Conservation (phyloP, 805 yeast genomes). For the Candida orba region DNA sequence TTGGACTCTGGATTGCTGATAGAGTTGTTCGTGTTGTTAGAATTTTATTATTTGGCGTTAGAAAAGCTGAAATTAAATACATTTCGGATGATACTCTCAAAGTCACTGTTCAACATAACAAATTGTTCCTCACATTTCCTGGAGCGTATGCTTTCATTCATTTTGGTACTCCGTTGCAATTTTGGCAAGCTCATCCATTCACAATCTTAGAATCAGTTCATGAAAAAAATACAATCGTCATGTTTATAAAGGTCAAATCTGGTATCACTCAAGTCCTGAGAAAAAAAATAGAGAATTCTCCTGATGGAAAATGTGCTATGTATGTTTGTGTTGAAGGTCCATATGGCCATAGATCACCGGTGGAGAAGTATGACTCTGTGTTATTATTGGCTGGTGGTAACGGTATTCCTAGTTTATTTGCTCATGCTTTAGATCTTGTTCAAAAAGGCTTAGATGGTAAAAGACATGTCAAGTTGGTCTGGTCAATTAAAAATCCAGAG, state of each 20-base stretch:
- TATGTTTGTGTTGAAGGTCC: not conserved
- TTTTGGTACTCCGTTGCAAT: slow-evolving; percentile 39
- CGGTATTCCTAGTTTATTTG: not conserved
- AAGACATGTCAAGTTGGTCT: not conserved
- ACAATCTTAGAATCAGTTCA: slow-evolving; percentile 38
- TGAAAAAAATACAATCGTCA: slow-evolving; percentile 27
- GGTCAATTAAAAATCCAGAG: not conserved
- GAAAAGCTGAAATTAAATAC: slow-evolving; percentile 10
- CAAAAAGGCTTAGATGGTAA: not conserved
- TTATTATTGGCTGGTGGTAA: not conserved
- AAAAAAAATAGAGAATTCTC: not conserved
- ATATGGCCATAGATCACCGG: not conserved
- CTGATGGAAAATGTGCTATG: not conserved
- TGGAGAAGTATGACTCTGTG: not conserved
- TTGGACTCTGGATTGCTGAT: slow-evolving; percentile 25
- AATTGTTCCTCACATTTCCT: slow-evolving; percentile 24
- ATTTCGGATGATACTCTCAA: slow-evolving; percentile 20
- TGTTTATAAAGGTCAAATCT: slow-evolving; percentile 39
- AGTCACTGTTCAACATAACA: not conserved
- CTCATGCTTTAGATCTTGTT: not conserved
- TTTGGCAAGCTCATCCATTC: slow-evolving; percentile 71
- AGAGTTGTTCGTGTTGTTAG: slow-evolving; percentile 38
- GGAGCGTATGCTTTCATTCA: slow-evolving; percentile 49
- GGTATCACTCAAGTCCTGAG: slow-evolving; percentile 42
- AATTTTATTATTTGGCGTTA: slow-evolving; percentile 14